Evolutionary conservation across 805 yeast species (phyloP), one percentile per base, ranked within the genome.

Genomic region (Saccharomycopsis sp.): DNA sequence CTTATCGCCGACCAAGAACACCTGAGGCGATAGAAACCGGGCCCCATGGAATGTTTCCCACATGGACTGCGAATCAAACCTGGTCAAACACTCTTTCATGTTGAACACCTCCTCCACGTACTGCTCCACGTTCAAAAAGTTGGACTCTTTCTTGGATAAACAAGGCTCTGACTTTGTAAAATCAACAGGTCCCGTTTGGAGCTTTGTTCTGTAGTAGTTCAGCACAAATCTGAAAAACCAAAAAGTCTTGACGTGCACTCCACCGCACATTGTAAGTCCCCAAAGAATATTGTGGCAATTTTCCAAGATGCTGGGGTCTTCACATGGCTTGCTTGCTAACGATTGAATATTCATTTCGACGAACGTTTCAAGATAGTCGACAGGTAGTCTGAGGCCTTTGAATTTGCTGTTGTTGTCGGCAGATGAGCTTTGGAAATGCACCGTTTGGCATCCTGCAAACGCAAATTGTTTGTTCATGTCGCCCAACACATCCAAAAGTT

Each of bases 191-290:
- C 19, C 30, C 1, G 20, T 18, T 10, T 40, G 13, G 13, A 35
- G 22, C 21, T 42, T 41, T 13, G 27, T 30, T 5, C 10, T 18
- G 33, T 46, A 62, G 37, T 56, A 61, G 38, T 59, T 54, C 29
- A 58, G 56, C 30, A 69, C 48, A 13, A 57, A 53, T 39, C 57
- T 58, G 48, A 71, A 69, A 32, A 69, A 62, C 66, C 68, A 63
- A 15, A 72, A 47, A 2, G 63, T 52, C 33, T 59, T 63, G 7
- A 69, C 19, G 43, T 67, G 69, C 20, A 64, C 51, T 1, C 68
- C 71, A 12, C 77, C 77, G 42, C 59, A 61, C 33, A 71, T 47
- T 5, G 68, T 30, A 6, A 71, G 44, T 0, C 69, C 69, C 59
- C 68, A 63, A 1, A 69, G 39, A 1, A 73, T 57, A 22, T 62